Evolutionary conservation across 2,329 filamentous ascomycete species (phyloP).

Genomic region (Penicillium decumbens): DNA sequence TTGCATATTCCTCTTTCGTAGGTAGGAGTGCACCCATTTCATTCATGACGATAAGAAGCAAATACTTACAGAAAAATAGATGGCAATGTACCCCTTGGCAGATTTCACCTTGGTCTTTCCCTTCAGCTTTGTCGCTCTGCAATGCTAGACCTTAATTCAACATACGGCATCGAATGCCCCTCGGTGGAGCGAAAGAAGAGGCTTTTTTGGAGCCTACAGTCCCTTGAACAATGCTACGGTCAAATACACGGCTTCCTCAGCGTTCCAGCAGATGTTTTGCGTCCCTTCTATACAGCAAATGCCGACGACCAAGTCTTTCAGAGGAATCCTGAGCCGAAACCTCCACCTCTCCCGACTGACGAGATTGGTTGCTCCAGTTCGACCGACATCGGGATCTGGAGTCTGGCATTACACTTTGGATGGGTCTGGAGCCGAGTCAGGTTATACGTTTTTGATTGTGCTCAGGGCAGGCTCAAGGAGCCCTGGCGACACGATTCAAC

Average conservation of each 20-base stretch:
- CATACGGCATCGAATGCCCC: slow-evolving; percentile 37
- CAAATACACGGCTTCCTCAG: slow-evolving; percentile 45
- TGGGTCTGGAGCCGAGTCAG: slow-evolving; percentile 49
- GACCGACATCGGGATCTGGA: slow-evolving; percentile 50
- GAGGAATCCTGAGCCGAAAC: slow-evolving; percentile 30
- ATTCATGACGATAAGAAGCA: background rate
- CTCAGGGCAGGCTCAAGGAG: slow-evolving; percentile 47
- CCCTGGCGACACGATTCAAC: slow-evolving; percentile 52
- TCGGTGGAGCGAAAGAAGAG: slow-evolving; percentile 46
- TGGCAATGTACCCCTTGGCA: slow-evolving; percentile 47
- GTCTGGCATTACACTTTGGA: slow-evolving; percentile 46
- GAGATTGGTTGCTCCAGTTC: slow-evolving; percentile 42
- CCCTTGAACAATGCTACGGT: slow-evolving; percentile 50
- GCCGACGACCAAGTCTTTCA: slow-evolving; percentile 16
- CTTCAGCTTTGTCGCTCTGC: slow-evolving; percentile 51
- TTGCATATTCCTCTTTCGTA: slow-evolving; percentile 50
- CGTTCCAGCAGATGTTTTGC: slow-evolving; percentile 42
- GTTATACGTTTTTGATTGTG: slow-evolving; percentile 48
- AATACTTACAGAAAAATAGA: slow-evolving; percentile 31
- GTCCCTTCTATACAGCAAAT: slow-evolving; percentile 30
- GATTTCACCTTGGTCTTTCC: slow-evolving; percentile 50
- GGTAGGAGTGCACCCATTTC: slow-evolving; percentile 30
- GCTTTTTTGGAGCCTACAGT: slow-evolving; percentile 51
- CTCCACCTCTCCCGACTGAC: slow-evolving; percentile 45
- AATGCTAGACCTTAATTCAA: slow-evolving; percentile 45